Base-by-base conservation (phyloP, 2,329 filamentous ascomycete species). In the Penicillium aurantiogriseum region DNA sequence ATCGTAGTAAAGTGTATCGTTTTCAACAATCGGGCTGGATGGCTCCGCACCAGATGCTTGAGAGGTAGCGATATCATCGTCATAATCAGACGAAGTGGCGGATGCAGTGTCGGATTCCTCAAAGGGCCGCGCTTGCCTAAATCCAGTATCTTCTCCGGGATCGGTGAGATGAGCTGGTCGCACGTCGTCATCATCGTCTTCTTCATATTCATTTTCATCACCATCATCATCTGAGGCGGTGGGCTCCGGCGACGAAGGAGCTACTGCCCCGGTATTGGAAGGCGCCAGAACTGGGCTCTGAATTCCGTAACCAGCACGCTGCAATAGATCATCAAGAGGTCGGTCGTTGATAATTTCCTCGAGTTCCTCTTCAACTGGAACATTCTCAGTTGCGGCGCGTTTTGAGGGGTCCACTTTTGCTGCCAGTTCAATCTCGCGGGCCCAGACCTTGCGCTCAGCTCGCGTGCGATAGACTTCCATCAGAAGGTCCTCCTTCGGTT, bases 401-500 rank as follows among this genome's bases (percentile, higher is more conserved):
- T 69, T 73, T 29, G 60, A 66, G 43, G 68, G 66, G n/a, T 68
- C 70, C 47, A 66, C 59, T 29, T 70, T 66, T 43, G 70, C 70
- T n/a, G 71, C 69, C 1, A 70, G 64, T 53, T 77, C 74, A 33
- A 79, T 77, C 66, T 76, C 75, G 60, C 69, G 67, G 46, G 73
- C 68, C 72, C 74, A 85, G 60, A 79, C 81, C 52, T 86, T 80
- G 39, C 91, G 85, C 55, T 85, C 79, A 10, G 78, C 76, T 60
- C 83, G 84, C 0, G 88, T 90, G 48, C 83, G 80, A 9, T 84
- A 83, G 11, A 87, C 87, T 54, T 85, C 82, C 58, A 94, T 76
- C 1, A 91, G 87, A 19, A 90, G 73, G 61, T 92, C 87, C 73
- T 97, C 93, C 63, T 88, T 88, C 5, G 83, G 80, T 64, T 88